Base-by-base conservation (phyloP, 176 grass and related monocot species). In the Zoysia japonica region DNA sequence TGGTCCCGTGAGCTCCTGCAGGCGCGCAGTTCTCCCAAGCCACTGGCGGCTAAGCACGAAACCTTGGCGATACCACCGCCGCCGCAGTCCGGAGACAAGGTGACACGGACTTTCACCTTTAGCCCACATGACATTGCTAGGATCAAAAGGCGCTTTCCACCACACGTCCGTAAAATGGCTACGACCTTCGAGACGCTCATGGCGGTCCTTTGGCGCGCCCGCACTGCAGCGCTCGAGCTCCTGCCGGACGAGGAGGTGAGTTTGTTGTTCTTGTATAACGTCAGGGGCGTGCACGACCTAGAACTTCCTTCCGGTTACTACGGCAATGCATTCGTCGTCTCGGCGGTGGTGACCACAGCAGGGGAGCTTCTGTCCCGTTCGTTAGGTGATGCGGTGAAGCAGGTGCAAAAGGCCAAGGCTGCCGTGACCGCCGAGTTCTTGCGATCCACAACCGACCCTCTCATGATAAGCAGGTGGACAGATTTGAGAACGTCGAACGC, bases 1-100 rank as follows among this genome's bases (percentile, higher is more conserved):
- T 94, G 91, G 91, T 84, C 50, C 38, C 85, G 91, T 14, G 78
- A 90, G 7, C 79, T 93, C 17, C 75, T 93, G 28, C 12, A 80
- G 13, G 81, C 81, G 49, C 61, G 84, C 4, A 48, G 2, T 47
- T 81, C 84, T 5, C 87, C 87, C 3, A 54, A 6, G 15, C 59
- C 28, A 28, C 62, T 74, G 10, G 53, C 80, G n/a, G 82, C 85
- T 55, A 88, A 93, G 47, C 83, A 40, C 52, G 56, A 90, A 38
- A 42, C 1, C 6, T 8, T 54, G 9, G 44, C 55, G 4, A 16
- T 7, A 4, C 15, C 45, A 14, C 41, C 59, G 20, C 52, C 61
- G 4, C 72, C 42, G 3, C 38, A 37, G 40, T 7, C 4, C 2
- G 43, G 6, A 2, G 49, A 60, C 16, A 57, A 72, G 52, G 68